Evolutionary conservation across 2,329 filamentous ascomycete genomes (phyloP).

Genomic region (Akanthomyces uredinophilus): DNA sequence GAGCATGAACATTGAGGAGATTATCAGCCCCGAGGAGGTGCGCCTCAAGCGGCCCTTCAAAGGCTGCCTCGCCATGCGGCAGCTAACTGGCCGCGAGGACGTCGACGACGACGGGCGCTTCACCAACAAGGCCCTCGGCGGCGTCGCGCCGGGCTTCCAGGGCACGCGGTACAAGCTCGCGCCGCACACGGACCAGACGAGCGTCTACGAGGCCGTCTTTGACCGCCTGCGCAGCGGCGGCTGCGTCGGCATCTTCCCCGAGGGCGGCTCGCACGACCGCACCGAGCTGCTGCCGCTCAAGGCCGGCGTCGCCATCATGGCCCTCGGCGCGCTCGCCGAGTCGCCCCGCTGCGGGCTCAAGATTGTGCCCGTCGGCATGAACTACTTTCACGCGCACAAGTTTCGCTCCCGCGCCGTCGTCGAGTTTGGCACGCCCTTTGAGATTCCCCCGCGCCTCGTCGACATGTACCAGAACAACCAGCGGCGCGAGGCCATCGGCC

Average conservation of each 20-base stretch:
- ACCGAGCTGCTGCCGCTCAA: conserved; percentile 89
- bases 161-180: conserved; percentile 83
- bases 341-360: conserved; percentile 83
- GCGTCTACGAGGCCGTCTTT: conserved; percentile 92
- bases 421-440: conserved; percentile 87
- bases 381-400: conserved; percentile 98
- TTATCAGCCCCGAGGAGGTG: conserved; percentile 74
- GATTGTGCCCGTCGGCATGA: conserved; percentile 97
- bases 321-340: conserved; percentile 79
- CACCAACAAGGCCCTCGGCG: conserved; percentile 48
- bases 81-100: conserved; percentile 77
- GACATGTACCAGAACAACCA: conserved; percentile 79
- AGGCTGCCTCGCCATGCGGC: conserved; percentile 65
- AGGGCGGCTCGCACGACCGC: conserved; percentile 92
- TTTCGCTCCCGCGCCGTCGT: conserved; percentile 94
- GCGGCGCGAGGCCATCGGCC: conserved; percentile 78
- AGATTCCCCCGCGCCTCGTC: conserved; percentile 76
- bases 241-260: conserved; percentile 93
- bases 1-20: conserved; percentile 78
- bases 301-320: conserved; percentile 97
- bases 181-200: conserved; percentile 88
- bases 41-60: conserved; percentile 84
- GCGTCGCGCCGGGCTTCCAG: conserved; percentile 56
- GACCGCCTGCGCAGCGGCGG: conserved; percentile 73
- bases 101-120: conserved; percentile 63